Percentiles rank a stretch among this genome's conserved stretches.
Evolutionary conservation across 345 rosid species (phyloP).

Genomic region (Populus alba): DNA sequence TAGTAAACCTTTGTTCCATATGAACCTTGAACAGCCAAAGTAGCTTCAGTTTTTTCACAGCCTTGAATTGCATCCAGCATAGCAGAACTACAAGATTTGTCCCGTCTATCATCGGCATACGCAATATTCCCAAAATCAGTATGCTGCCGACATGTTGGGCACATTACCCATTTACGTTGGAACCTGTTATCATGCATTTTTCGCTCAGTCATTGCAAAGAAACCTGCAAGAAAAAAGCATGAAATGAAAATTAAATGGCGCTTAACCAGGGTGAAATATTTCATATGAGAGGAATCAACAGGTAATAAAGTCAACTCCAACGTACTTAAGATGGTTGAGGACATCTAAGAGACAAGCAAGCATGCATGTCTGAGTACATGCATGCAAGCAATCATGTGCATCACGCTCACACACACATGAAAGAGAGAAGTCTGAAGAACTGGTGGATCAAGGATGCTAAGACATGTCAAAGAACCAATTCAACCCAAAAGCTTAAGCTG

Average conservation of each 20-base stretch:
- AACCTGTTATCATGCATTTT: conserved; percentile 37
- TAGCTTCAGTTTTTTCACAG: conserved; percentile 47
- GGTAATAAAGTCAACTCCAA: not conserved
- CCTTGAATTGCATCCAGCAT: conserved; percentile 38
- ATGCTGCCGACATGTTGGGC: conserved; percentile 91
- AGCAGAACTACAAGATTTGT: conserved; percentile 28
- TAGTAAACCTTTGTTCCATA: conserved; percentile 87
- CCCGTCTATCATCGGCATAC: conserved; percentile 65
- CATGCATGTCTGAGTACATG: not conserved
- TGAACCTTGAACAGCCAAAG: conserved; percentile 75
- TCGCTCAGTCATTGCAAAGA: conserved; percentile 75
- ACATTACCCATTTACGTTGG: conserved; percentile 74
- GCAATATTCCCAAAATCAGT: conserved; percentile 82
- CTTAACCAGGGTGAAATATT: not conserved
- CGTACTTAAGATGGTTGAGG: not conserved
- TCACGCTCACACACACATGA: too few species aligned
- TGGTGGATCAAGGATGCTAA: too few species aligned
- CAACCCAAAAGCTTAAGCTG: too few species aligned
- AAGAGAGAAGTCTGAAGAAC: too few species aligned
- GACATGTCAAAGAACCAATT: too few species aligned
- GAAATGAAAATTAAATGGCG: conserved; percentile 11
- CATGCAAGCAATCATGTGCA: too few species aligned
- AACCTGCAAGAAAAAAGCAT: conserved; percentile 44
- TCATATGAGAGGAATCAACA: too few species aligned
- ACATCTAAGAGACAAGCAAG: not conserved